These are phyloP conservation scores for Hysterangium stoloniferum DNA, from an alignment of 768 basidiomycete species.

Conservation along the genomic window DNA sequence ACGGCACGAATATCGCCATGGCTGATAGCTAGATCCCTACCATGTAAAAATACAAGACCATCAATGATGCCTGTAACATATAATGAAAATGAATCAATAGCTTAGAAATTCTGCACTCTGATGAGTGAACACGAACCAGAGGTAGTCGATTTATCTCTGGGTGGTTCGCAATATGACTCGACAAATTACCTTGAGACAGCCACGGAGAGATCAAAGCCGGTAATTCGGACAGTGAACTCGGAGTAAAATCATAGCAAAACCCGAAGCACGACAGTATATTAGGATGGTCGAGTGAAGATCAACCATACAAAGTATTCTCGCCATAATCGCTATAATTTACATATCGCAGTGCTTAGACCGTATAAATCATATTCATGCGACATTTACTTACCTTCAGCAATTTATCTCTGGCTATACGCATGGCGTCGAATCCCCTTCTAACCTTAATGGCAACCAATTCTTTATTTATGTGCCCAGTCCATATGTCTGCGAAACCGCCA, in stretches of 20 bases:
- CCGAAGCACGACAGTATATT: neutral
- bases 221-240: neutral
- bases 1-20: neutral
- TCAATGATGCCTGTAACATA: neutral
- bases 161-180: neutral
- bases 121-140: neutral
- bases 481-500: neutral
- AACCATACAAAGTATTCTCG: neutral
- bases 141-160: neutral
- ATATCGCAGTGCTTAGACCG: neutral
- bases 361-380: neutral
- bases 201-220: neutral
- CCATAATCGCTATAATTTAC: neutral
- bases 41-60: neutral
- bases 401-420: neutral
- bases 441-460: neutral
- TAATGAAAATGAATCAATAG: neutral
- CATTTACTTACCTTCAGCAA: neutral
- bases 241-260: neutral
- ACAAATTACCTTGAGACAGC: neutral
- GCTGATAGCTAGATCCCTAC: neutral
- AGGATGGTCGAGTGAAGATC: neutral
- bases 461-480: neutral
- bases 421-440: neutral
- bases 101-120: neutral